Conservation (phyloP, 768 basidiomycete genomes). For the Kwoniella bestiolae region DNA sequence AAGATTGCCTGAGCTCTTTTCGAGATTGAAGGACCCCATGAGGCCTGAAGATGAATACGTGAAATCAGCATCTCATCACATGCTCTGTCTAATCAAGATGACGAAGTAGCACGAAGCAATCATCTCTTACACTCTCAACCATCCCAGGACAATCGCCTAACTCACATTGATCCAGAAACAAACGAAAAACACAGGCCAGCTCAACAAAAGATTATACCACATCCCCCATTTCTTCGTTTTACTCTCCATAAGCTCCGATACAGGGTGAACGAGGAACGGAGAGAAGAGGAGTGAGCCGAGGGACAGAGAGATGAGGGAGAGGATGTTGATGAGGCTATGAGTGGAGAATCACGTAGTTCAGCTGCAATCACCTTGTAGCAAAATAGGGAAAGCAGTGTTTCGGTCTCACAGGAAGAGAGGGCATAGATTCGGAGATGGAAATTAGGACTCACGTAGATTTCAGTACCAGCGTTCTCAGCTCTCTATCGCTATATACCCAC, state of each 20-base stretch:
- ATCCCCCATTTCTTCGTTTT: constrained; percentile 45
- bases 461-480: constrained; percentile 47
- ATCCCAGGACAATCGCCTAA: background rate
- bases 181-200: constrained; percentile 53
- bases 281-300: constrained; percentile 51
- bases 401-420: background rate
- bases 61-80: background rate
- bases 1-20: constrained; percentile 45
- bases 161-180: constrained; percentile 57
- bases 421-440: background rate
- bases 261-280: constrained; percentile 36
- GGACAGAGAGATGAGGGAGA: constrained; percentile 52
- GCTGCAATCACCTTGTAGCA: too few relatives aligned
- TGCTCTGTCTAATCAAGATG: background rate
- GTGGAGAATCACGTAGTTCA: too few relatives aligned
- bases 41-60: constrained; percentile 19
- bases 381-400: too few relatives aligned
- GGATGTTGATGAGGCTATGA: constrained; percentile 54
- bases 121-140: too few relatives aligned
- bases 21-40: constrained; percentile 53
- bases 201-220: constrained; percentile 53
- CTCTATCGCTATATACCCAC: constrained; percentile 45
- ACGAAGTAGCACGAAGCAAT: background rate
- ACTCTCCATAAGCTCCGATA: constrained; percentile 24
- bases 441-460: constrained; percentile 46